Evolutionary conservation across 108 stramenopile genomes (phyloP).

Genomic region (Hondaea fermentalgiana): DNA sequence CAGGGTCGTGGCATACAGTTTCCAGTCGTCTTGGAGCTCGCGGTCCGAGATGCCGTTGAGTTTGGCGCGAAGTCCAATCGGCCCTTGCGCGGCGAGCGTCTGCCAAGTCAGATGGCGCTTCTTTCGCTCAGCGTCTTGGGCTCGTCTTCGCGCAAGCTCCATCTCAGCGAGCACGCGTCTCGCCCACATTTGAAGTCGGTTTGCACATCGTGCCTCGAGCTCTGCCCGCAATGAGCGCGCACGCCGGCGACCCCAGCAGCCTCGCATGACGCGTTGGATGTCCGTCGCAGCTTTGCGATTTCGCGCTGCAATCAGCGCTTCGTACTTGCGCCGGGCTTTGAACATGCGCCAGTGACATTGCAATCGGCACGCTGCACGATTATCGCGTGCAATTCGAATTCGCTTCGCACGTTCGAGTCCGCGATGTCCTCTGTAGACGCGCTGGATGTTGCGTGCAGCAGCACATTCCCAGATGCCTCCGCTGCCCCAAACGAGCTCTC

Average conservation of each 20-base stretch:
- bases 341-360: neutral
- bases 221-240: neutral
- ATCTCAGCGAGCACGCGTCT: neutral
- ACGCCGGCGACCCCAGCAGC: neutral
- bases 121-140: neutral
- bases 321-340: neutral
- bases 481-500: neutral
- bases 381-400: neutral
- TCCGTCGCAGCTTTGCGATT: neutral
- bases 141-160: neutral
- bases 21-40: neutral
- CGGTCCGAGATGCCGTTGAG: neutral
- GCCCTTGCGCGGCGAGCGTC: neutral
- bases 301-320: neutral
- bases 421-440: neutral
- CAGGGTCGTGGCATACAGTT: neutral
- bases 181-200: neutral
- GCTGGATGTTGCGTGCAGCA: neutral
- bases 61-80: neutral
- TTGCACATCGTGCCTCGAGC: neutral
- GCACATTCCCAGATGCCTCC: neutral
- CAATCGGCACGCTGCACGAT: neutral
- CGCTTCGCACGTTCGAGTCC: neutral
- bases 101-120: neutral
- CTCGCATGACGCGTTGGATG: neutral